Base-by-base conservation (phyloP, 1,284 basidiomycete genomes). In the Papiliotrema laurentii region DNA sequence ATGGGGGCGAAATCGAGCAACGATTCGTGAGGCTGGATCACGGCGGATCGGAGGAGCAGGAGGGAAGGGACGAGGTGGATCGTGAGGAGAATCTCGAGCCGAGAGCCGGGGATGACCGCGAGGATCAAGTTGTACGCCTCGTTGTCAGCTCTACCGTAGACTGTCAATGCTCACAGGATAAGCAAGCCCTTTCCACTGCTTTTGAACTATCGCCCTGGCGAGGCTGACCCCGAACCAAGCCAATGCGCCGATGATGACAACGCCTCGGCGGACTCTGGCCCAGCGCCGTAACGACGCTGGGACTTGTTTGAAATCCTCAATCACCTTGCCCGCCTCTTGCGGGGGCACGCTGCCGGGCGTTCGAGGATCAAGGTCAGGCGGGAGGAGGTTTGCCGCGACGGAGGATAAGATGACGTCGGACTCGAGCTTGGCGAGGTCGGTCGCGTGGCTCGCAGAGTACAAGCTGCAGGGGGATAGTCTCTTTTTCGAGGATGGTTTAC, bases 31-130 rank as follows among this genome's bases (percentile, higher is more conserved):
- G 48, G 45, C 34, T 43, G 44, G 31, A 71, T 54, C 27, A 72
- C 36, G 9, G 55, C 50, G 4, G 59, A 61, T 18, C 72, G 67
- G 44, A 72, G 54, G 18, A 67, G 55, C 31, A 76, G 55, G 28
- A 75, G 54, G 1, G 64, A 50, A 3, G 72, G 58, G 21, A 73
- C 13, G 28, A 67, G 53, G 54, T 73, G 66, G 30, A 68, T 41
- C 2, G 69, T 53, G 34, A 74, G 26, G 47, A 74, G 59, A 0
- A 71, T 58, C 4, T 64, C 59, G 27, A 74, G 34, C 5, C 71
- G 67, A 1, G 56, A 55, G 5, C 58, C 51, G 37, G 69, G 63
- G 1, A 59, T 33, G 19, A 66, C 30, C 19, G 59, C 43, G 28
- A 61, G 50, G 33, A 69, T 34, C 24, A 45, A 28, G 42, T 61